Evolutionary conservation across 148 eudicot species (phyloP).

Genomic region (Rhododendron vialii): DNA sequence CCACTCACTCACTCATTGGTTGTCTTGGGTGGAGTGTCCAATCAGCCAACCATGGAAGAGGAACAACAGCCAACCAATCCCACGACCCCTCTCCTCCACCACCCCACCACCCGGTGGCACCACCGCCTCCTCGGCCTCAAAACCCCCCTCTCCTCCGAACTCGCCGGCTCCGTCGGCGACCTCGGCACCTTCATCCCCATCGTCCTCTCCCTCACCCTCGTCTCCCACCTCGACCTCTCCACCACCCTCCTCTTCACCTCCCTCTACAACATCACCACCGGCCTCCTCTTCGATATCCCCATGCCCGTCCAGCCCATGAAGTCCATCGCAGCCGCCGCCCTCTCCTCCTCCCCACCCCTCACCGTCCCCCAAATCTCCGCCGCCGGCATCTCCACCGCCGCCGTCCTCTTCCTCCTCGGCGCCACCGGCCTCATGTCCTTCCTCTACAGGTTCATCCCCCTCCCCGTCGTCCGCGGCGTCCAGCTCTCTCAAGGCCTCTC

Average conservation of each 20-base stretch:
- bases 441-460: conserved; percentile 39
- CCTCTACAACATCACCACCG: conserved; percentile 43
- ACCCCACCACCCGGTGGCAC: neutral
- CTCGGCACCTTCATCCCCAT: conserved; percentile 63
- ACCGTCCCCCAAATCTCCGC: conserved; percentile 43
- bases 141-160: conserved; percentile 37
- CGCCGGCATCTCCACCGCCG: conserved; percentile 47
- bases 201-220: conserved; percentile 45
- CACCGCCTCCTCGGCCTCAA: conserved; percentile 39
- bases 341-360: conserved; percentile 37
- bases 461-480: conserved; percentile 60
- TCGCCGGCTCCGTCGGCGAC: conserved; percentile 55
- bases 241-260: conserved; percentile 58
- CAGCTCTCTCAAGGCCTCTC: conserved; percentile 59
- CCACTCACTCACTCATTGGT: neutral
- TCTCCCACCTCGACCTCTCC: conserved; percentile 44
- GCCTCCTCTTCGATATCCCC: conserved; percentile 42
- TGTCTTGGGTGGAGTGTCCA: neutral
- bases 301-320: conserved; percentile 74
- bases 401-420: conserved; percentile 42
- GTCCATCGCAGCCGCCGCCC: conserved; percentile 58
- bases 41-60: conserved; percentile 6
- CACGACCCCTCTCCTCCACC: conserved; percentile 17
- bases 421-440: conserved; percentile 50
- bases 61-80: neutral